Percentiles rank a stretch among this genome's conserved stretches.
These are phyloP conservation scores for Botrytis medusae DNA, from an alignment of 2,329 filamentous ascomycete species.

Conservation along the genomic window DNA sequence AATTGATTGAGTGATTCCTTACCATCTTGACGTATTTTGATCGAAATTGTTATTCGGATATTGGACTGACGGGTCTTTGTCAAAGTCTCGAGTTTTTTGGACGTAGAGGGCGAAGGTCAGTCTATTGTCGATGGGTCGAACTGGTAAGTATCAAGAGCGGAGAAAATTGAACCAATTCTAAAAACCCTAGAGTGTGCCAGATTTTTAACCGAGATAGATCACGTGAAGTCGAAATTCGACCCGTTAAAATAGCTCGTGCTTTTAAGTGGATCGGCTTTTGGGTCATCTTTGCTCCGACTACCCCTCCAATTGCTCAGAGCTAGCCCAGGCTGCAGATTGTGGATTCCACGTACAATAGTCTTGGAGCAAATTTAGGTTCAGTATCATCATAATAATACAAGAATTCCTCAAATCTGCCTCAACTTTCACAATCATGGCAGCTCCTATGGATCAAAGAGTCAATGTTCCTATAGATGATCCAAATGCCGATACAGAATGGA, in stretches of 20 bases:
- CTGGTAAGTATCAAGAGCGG: constrained; percentile 23
- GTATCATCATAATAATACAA: constrained; percentile 4
- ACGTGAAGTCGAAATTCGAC: not conserved
- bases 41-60: constrained; percentile 40
- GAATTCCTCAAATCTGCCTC: not conserved
- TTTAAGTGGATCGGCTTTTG: constrained; percentile 9
- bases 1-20: constrained; percentile 44
- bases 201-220: constrained; percentile 23
- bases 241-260: constrained; percentile 1
- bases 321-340: not conserved
- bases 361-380: not conserved
- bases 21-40: constrained; percentile 67
- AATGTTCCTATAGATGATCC: constrained; percentile 89
- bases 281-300: constrained; percentile 20
- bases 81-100: constrained; percentile 34
- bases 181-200: constrained; percentile 25
- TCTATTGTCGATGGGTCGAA: constrained; percentile 39
- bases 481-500: constrained; percentile 99
- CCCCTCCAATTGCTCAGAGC: constrained; percentile 7
- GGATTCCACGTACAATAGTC: constrained; percentile 1
- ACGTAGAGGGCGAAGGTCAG: constrained; percentile 42
- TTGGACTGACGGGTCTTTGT: constrained; percentile 41
- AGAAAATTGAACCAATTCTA: constrained; percentile 22
- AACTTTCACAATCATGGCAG: constrained; percentile 50
- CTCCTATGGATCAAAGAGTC: constrained; percentile 62